Conservation (phyloP, 2,329 filamentous ascomycete genomes). For the Metarhizium robertsii region DNA sequence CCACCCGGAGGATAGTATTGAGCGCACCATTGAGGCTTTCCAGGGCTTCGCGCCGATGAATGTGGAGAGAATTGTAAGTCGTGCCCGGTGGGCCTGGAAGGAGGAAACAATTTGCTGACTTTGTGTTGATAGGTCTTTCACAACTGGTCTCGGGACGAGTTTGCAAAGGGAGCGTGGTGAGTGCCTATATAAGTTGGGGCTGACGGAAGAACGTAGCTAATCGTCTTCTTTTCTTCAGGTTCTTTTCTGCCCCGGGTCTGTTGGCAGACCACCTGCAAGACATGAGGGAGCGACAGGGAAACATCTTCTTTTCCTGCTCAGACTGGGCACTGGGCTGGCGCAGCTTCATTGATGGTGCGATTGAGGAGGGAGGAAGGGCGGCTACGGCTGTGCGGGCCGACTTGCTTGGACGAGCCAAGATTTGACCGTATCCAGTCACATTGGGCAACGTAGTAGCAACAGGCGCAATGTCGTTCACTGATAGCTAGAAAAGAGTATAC, state of each 20-base stretch:
- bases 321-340: slow-evolving; percentile 41
- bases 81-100: no score
- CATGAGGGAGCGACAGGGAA: slow-evolving; percentile 31
- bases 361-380: slow-evolving; percentile 27
- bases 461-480: background rate
- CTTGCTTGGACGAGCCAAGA: background rate
- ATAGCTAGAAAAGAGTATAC: background rate
- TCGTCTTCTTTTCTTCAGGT: slow-evolving; percentile 9
- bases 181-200: background rate
- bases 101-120: background rate
- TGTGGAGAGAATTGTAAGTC: slow-evolving; percentile 17
- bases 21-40: slow-evolving; percentile 21
- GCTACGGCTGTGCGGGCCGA: background rate
- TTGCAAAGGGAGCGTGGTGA: slow-evolving; percentile 32
- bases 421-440: background rate
- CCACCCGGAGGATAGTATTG: slow-evolving; percentile 30
- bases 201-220: background rate
- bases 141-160: slow-evolving; percentile 38
- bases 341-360: slow-evolving; percentile 40
- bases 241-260: slow-evolving; percentile 28
- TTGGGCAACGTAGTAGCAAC: background rate
- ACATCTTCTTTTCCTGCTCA: slow-evolving; percentile 35
- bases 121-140: slow-evolving; percentile 29
- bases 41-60: slow-evolving; percentile 23
- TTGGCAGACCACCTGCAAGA: slow-evolving; percentile 27